Conservation (phyloP, 768 basidiomycete genomes). For the Calocybe gangraenosa region DNA sequence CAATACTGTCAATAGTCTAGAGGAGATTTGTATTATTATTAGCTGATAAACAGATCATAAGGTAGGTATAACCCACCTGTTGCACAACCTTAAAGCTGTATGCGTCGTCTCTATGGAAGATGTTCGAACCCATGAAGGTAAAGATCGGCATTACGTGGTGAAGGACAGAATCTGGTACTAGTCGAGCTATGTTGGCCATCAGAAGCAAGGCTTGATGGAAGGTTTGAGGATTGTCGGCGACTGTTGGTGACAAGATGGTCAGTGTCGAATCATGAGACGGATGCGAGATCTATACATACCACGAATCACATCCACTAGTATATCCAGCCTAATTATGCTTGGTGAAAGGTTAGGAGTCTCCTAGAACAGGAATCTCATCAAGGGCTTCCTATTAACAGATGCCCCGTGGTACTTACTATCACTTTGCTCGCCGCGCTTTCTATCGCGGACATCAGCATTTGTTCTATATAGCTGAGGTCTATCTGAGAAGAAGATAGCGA, state of each 20-base stretch:
- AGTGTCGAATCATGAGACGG: background rate
- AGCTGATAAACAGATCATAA: background rate
- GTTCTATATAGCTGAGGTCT: constrained; percentile 77
- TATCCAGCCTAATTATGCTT: constrained; percentile 69
- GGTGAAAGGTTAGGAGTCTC: constrained; percentile 49
- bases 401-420: constrained; percentile 33
- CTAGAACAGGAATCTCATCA: constrained; percentile 31
- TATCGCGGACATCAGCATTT: constrained; percentile 79
- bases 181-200: constrained; percentile 76
- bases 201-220: constrained; percentile 90
- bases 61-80: constrained; percentile 46
- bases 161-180: constrained; percentile 87
- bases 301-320: constrained; percentile 83
- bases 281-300: constrained; percentile 37
- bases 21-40: constrained; percentile 6
- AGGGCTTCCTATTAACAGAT: background rate
- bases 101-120: constrained; percentile 93
- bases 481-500: constrained; percentile 48
- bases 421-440: constrained; percentile 60
- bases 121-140: constrained; percentile 99
- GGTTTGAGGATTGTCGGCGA: constrained; percentile 88
- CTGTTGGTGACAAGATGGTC: constrained; percentile 37
- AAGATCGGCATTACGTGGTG: constrained; percentile 98
- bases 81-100: constrained; percentile 96
- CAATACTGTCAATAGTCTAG: constrained; percentile 89